These are phyloP conservation scores for Collybiopsis confluens DNA, from an alignment of 768 basidiomycete species.

Conservation along the genomic window DNA sequence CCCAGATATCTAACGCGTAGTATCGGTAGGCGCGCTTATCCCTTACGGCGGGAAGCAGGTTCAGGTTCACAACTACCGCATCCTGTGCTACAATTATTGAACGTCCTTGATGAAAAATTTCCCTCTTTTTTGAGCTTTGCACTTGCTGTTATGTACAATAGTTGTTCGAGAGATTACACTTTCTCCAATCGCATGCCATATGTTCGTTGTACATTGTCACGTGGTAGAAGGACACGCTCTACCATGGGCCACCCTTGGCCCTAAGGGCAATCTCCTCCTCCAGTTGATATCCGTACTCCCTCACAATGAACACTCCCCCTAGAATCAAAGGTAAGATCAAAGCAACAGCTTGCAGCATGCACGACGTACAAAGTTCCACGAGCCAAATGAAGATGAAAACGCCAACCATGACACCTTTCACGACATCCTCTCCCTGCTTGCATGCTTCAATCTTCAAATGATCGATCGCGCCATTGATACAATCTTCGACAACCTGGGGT, in stretches of 20 bases:
- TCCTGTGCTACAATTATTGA: constrained; percentile 29
- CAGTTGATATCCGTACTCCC: constrained; percentile 39
- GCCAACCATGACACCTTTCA: constrained; percentile 38
- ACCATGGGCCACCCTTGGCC: constrained; percentile 11
- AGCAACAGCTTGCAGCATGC: neutral
- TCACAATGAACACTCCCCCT: constrained; percentile 48
- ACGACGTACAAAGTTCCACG: constrained; percentile 42
- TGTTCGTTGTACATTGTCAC: too few species aligned
- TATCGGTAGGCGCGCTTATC: constrained; percentile 46
- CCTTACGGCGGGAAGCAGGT: constrained; percentile 50
- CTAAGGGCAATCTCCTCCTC: constrained; percentile 37
- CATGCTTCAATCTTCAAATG: constrained; percentile 28
- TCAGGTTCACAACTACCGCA: constrained; percentile 37
- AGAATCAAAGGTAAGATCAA: constrained; percentile 1
- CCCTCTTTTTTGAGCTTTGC: too few species aligned
- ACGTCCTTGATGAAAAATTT: too few species aligned
- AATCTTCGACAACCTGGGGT: constrained; percentile 32
- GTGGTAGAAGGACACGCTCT: too few species aligned
- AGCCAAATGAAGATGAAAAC: constrained; percentile 43
- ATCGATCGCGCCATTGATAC: constrained; percentile 28
- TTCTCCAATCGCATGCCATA: too few species aligned
- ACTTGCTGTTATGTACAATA: too few species aligned
- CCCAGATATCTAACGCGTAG: neutral
- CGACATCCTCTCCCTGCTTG: constrained; percentile 31
- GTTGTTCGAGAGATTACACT: too few species aligned